These are phyloP conservation scores for Russula earlei DNA, from an alignment of 768 basidiomycete genomes.

Conservation along the genomic window DNA sequence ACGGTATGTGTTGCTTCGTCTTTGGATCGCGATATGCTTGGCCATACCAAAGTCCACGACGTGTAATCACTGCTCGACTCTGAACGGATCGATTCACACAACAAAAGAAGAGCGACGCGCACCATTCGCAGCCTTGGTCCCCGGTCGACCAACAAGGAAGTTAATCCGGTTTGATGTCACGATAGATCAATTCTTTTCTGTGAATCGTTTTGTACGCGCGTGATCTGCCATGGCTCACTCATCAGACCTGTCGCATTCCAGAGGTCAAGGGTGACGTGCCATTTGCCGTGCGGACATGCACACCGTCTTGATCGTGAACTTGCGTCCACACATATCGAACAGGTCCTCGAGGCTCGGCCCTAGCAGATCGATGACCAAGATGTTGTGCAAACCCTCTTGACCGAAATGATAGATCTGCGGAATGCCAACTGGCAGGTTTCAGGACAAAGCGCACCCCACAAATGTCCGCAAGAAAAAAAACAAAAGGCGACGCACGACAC, in stretches of 20 bases:
- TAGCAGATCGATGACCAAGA: constrained; percentile 95
- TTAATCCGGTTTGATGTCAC: constrained; percentile 99
- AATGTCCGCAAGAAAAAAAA: constrained; percentile 4
- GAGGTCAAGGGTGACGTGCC: constrained; percentile 36
- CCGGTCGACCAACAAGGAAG: constrained; percentile 91
- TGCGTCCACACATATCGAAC: constrained; percentile 98
- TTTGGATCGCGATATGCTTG: constrained; percentile 98
- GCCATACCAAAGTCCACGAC: constrained; percentile 99
- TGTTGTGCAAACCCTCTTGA: constrained; percentile 96
- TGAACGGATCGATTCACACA: neutral
- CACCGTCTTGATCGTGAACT: constrained; percentile 96
- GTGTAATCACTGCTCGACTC: constrained; percentile 56
- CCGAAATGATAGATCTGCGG: constrained; percentile 99
- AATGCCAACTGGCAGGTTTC: constrained; percentile 63
- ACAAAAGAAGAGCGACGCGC: constrained; percentile 25
- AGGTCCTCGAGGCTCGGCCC: constrained; percentile 96
- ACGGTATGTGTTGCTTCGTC: constrained; percentile 98
- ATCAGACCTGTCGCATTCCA: neutral
- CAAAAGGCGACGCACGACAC: constrained; percentile 50
- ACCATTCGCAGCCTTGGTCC: constrained; percentile 85
- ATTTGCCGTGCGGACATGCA: constrained; percentile 99
- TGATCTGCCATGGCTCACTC: constrained; percentile 52
- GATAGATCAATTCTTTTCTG: constrained; percentile 98
- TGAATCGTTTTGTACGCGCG: constrained; percentile 96
- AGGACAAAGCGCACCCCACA: constrained; percentile 9